phyloP scores from a whole-genome alignment of 768 basidiomycete species.

The Suillus decipiens region DNA sequence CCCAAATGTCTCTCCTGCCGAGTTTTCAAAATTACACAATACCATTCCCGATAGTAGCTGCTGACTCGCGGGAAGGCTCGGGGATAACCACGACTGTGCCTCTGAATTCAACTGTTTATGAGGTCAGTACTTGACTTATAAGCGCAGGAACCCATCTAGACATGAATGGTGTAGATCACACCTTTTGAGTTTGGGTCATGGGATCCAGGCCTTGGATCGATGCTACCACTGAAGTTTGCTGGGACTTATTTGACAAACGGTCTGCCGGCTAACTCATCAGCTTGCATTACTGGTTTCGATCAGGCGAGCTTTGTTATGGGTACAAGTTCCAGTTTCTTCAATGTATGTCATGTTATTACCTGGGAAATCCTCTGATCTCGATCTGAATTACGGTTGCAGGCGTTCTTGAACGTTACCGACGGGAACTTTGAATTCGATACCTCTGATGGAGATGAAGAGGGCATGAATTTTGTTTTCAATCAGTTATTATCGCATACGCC shows the following conservation, averaged over 20 bases:
- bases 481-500: conserved; percentile 51
- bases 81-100: conserved; percentile 42
- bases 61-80: conserved; percentile 54
- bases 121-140: conserved; percentile 41
- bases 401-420: conserved; percentile 49
- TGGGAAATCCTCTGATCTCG: background rate
- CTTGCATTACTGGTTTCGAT: conserved; percentile 76
- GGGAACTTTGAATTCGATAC: conserved; percentile 40
- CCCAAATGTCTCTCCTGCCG: conserved; percentile 50
- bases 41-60: conserved; percentile 70
- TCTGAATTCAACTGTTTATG: conserved; percentile 54
- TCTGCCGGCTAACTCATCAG: conserved; percentile 48
- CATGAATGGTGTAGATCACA: conserved; percentile 43
- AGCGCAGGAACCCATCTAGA: conserved; percentile 1
- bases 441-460: conserved; percentile 33
- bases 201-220: conserved; percentile 72
- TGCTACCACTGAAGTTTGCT: conserved; percentile 58
- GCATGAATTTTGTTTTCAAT: conserved; percentile 49
- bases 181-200: conserved; percentile 74
- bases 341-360: conserved; percentile 37
- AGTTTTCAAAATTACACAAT: conserved; percentile 49
- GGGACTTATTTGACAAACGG: conserved; percentile 70
- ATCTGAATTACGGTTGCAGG: conserved; percentile 31
- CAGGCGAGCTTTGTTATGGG: conserved; percentile 77
- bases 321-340: conserved; percentile 70